Evolutionary conservation across 2,329 filamentous ascomycete genomes (phyloP), one percentile per base, ranked within the genome.

Genomic region (Arthrobotrys entomopaga): DNA sequence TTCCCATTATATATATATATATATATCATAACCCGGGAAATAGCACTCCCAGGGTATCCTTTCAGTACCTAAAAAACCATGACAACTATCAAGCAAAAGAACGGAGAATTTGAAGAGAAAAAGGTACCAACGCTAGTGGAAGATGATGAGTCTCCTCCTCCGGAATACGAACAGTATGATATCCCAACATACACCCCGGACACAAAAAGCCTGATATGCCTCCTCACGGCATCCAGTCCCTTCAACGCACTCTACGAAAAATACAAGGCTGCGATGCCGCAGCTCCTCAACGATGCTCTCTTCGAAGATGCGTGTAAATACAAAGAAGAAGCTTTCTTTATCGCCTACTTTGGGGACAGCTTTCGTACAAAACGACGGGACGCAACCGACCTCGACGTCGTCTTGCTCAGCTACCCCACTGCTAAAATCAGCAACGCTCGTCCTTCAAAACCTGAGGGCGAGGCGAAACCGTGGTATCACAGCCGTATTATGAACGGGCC

Each of bases 271-370:
- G 56, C 56, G 1, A 59, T 59, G 56, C 56, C 56, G 1, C 11
- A 26, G 11, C 40, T 59, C 40, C 42, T 59, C 19, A 48, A 60
- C 49, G 65, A 52, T 13, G 58, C 58, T 16, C 48, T 69, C 20
- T 69, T 69, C 57, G 56, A 60, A 54, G 65, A 69, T 40, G 65
- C 65, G 24, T 60, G 46, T 10, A 69, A 56, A 56, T 69, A 69
- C 24, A 69, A 69, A 56, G 65, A 69, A 54, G 65, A 69, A 34
- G 49, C 34, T 6, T 69, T 53, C 42, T 69, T 69, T 22, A 60
- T 69, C 48, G 65, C 65, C 10, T 69, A 69, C 19, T 69, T 69
- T 20, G 22, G 56, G n/a, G 65, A 69, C 1, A 69, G 65, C 13
- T 56, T 69, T 50, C 40, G 38, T 16, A 61, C 50, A 22, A 69